Evolutionary conservation across 768 basidiomycete genomes (phyloP).

Genomic region (Naematelia aurantialba): DNA sequence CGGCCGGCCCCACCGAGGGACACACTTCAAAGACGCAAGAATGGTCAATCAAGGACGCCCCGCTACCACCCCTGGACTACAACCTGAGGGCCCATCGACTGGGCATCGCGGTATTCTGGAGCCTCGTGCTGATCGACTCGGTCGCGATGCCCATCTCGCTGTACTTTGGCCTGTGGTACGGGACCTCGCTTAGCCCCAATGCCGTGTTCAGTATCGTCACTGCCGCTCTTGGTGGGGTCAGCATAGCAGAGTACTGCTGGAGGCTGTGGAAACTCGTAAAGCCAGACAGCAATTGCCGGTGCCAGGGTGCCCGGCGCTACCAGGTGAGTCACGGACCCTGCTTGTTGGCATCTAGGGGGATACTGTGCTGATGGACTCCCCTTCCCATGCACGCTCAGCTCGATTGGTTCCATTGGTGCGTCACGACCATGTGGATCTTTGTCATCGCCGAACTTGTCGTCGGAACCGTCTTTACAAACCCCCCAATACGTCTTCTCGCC

Average conservation of each 20-base stretch:
- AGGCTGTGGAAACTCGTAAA: constrained; percentile 1
- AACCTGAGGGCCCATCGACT: background rate
- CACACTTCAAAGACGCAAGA: no score
- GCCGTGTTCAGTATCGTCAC: background rate
- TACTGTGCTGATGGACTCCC: no score
- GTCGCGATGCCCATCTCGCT: constrained; percentile 3
- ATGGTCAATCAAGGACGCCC: no score
- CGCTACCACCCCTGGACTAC: constrained; percentile 7
- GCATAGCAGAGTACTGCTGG: background rate
- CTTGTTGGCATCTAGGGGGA: no score
- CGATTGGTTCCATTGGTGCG: background rate
- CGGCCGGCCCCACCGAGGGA: no score
- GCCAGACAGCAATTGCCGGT: background rate
- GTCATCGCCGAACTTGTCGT: background rate
- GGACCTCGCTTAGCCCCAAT: background rate
- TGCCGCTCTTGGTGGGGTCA: constrained; percentile 1
- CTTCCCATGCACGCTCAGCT: no score
- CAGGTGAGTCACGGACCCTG: no score
- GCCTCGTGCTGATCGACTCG: constrained; percentile 6
- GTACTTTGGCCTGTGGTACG: constrained; percentile 7
- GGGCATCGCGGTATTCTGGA: constrained; percentile 3
- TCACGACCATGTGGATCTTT: background rate
- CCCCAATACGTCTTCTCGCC: background rate
- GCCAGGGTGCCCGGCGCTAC: background rate
- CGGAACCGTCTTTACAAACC: background rate